Conservation (phyloP, 441 rosid species). For the Populus trichocarpa region DNA sequence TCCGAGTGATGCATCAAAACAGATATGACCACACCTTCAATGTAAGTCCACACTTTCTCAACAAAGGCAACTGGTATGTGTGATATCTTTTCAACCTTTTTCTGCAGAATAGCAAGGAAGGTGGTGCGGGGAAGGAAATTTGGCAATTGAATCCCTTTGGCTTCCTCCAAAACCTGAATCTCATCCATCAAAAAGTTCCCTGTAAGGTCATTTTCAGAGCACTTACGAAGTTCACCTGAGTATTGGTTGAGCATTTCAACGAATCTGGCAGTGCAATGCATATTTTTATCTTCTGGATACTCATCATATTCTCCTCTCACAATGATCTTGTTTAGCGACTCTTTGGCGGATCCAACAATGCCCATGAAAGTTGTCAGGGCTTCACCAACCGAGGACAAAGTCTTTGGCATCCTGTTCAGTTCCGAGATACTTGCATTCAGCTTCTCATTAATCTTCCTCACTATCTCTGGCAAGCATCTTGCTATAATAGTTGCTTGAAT, state of each 20-base stretch:
- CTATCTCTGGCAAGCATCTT: too few species aligned
- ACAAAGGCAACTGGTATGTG: background rate
- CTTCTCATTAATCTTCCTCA: too few species aligned
- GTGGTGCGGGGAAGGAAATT: constrained; percentile 15
- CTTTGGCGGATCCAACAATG: too few species aligned
- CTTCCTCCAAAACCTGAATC: constrained; percentile 21
- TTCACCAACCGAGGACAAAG: too few species aligned
- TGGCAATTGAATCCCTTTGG: constrained; percentile 17
- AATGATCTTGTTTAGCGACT: too few species aligned
- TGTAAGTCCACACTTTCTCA: background rate
- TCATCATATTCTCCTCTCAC: too few species aligned
- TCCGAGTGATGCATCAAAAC: constrained; percentile 16
- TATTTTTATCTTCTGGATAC: too few species aligned
- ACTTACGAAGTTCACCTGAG: constrained; percentile 1
- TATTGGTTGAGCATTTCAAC: constrained; percentile 19
- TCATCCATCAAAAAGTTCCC: constrained; percentile 11
- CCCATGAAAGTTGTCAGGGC: too few species aligned
- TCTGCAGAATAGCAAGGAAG: constrained; percentile 17
- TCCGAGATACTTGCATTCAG: too few species aligned
- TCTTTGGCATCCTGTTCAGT: too few species aligned
- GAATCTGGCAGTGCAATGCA: constrained; percentile 29
- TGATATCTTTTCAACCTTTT: constrained; percentile 1
- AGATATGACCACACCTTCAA: constrained; percentile 13
- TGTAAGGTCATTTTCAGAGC: background rate
- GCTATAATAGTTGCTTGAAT: too few species aligned